phyloP scores from a whole-genome alignment of 805 yeast genomes.

The Monosporozyma solicola region DNA sequence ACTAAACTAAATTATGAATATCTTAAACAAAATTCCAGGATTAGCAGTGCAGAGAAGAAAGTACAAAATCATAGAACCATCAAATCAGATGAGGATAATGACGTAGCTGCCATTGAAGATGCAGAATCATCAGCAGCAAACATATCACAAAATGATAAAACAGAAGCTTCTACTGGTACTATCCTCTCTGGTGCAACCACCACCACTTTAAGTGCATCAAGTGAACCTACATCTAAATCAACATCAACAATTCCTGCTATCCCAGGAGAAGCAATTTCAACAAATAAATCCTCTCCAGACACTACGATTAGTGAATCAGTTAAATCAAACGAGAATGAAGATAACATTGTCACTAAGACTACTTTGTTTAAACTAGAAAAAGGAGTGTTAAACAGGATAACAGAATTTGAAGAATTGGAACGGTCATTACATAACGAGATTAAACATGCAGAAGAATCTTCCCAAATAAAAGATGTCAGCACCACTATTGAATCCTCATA shows the following conservation, averaged over 20 bases:
- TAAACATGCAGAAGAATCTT: background rate
- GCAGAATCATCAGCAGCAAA: too few relatives aligned
- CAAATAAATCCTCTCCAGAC: background rate
- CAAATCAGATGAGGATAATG: too few relatives aligned
- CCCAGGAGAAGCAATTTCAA: background rate
- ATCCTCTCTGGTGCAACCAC: too few relatives aligned
- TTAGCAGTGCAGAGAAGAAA: background rate
- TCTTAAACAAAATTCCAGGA: background rate
- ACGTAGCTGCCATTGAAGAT: too few relatives aligned
- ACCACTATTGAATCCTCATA: constrained; percentile 5
- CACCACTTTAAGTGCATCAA: too few relatives aligned
- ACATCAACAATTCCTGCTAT: background rate
- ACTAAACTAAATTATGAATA: background rate
- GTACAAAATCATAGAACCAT: background rate
- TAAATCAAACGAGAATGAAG: background rate
- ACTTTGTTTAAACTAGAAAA: background rate
- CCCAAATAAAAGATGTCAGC: constrained; percentile 1
- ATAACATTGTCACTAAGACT: background rate
- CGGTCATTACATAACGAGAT: background rate
- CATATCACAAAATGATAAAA: too few relatives aligned
- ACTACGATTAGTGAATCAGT: background rate
- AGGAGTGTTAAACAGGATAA: background rate
- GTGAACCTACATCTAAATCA: background rate
- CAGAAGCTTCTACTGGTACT: too few relatives aligned
- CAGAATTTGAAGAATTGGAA: background rate